Evolutionary conservation across 2,329 filamentous ascomycete species (phyloP), one percentile per base, ranked within the genome.

Genomic region (Aspergillus sp.): DNA sequence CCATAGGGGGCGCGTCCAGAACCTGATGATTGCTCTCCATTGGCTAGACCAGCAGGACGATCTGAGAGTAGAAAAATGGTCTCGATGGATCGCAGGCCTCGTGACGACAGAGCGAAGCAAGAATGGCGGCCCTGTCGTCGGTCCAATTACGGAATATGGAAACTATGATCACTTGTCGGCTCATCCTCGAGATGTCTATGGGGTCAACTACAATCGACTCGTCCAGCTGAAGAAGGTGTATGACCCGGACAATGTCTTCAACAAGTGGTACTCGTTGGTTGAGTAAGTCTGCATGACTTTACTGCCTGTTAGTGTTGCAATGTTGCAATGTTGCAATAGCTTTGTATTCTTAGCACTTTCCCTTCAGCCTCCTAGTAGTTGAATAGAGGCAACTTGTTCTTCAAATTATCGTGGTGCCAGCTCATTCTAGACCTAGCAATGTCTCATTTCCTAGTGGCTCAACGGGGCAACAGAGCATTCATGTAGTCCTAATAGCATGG

Each of bases 61-160:
- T 20, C 50, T 57, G 8, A 39, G 70, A 7, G 69, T 69, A 4
- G 22, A 42, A n/a, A 30, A 38, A 6, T 55, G 53, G 53, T 32
- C 38, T 18, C 45, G 24, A 4, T 11, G 38, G 12, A 36, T 55
- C 2, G 53, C 53, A 2, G 24, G 5, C 1, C 38, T 49, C 4
- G 45, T 55, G 2, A 15, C 17, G 9, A 11, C 20, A n/a, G 53
- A 55, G 26, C 44, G 53, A 4, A 3, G 6, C 4, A n/a, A 15
- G 5, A 9, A 49, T 34, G 38, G 53, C 8, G 2, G 32, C 6
- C 82, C 81, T 0, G 77, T 85, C 1, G 83, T 81, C 3, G 81
- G 83, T 9, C 73, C 74, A 0, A 65, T 73, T 57, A 61, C 71
- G 11, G 50, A 56, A 13, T 22, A 52, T 15, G 44, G 52, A 8